Evolutionary conservation across 768 basidiomycete species (phyloP), one percentile per base, ranked within the genome.

Genomic region (Sporobolomyces pararoseus): DNA sequence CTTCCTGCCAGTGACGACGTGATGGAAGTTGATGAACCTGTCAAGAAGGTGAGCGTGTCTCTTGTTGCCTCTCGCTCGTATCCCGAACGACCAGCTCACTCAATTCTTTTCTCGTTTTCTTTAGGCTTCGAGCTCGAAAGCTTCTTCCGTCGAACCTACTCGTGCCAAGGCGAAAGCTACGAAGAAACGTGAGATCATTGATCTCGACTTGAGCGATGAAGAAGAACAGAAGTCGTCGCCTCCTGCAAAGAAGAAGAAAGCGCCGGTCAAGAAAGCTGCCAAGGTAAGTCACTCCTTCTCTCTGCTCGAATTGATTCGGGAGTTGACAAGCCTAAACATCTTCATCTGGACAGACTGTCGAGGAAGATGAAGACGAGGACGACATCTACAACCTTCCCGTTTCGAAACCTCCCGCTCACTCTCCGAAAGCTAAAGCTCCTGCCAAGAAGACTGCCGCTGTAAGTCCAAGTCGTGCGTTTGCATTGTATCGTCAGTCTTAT

Each of bases 1-100:
- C 65, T 71, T 3, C 70, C 70, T 12, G 81, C 83, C 55, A 84
- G 83, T 61, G 83, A 84, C 31, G 80, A 83, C 50, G 81, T 81
- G 69, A 77, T 77, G 75, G 77, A 82, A 14, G n/a, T 49, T 25
- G 55, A 64, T 6, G 27, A 7, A 10, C 25, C 44, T 10, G 37
- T 50, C 4, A 25, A 47, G 13, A 32, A 39, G 17, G 29, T 42
- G 19, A 62, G 61, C n/a, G n/a, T n/a, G n/a, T 47, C 21, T 47
- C 57, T 58, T 60, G 47, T 23, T 23, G 10, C 27, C 63, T 82
- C 83, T 76, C 78, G 60, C 10, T 21, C 46, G 46, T 14, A 12
- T 47, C 21, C n/a, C n/a, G n/a, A n/a, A n/a, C n/a, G n/a, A n/a
- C n/a, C n/a, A n/a, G n/a, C n/a, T n/a, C n/a, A n/a, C n/a, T n/a